Evolutionary conservation across 2,329 filamentous ascomycete species (phyloP).

Genomic region (Fusarium beomiforme): DNA sequence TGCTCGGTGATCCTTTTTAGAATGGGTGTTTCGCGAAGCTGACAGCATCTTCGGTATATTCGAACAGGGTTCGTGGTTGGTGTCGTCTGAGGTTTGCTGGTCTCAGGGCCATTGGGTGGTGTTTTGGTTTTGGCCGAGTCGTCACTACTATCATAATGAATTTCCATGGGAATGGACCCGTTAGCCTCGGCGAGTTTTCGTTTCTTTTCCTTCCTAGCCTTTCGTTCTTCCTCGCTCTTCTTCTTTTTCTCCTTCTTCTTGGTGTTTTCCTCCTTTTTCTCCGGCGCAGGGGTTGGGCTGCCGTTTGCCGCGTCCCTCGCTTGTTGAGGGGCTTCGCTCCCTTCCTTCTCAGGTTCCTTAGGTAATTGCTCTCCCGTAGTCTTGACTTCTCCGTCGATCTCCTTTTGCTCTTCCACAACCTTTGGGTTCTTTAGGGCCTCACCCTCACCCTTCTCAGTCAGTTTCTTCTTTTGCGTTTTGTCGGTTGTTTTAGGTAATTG

Average conservation of each 20-base stretch:
- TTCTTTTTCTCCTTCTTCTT: constrained; percentile 97
- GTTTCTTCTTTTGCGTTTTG: constrained; percentile 67
- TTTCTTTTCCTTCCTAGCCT: constrained; percentile 91
- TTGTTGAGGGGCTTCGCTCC: constrained; percentile 40
- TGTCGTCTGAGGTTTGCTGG: constrained; percentile 48
- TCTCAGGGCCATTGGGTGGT: constrained; percentile 20
- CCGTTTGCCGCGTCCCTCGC: constrained; percentile 38
- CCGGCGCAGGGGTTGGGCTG: constrained; percentile 24
- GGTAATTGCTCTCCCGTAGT: constrained; percentile 52
- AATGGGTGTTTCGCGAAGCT: constrained; percentile 90
- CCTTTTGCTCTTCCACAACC: constrained; percentile 61
- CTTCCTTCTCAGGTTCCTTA: constrained; percentile 54
- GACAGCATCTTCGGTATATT: constrained; percentile 94
- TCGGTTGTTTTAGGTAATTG: constrained; percentile 54
- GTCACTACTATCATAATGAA: constrained; percentile 76
- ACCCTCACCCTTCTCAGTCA: constrained; percentile 77
- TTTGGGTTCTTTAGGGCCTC: constrained; percentile 76
- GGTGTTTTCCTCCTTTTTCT: constrained; percentile 56
- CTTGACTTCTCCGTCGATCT: constrained; percentile 52
- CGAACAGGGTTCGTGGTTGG: constrained; percentile 91
- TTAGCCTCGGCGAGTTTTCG: constrained; percentile 87
- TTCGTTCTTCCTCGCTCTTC: constrained; percentile 89
- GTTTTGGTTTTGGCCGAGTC: constrained; percentile 52
- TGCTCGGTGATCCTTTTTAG: constrained; percentile 93
- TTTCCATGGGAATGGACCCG: constrained; percentile 84